Evolutionary conservation across 352 stramenopile species (phyloP).

Genomic region (Phytopythium litorale): DNA sequence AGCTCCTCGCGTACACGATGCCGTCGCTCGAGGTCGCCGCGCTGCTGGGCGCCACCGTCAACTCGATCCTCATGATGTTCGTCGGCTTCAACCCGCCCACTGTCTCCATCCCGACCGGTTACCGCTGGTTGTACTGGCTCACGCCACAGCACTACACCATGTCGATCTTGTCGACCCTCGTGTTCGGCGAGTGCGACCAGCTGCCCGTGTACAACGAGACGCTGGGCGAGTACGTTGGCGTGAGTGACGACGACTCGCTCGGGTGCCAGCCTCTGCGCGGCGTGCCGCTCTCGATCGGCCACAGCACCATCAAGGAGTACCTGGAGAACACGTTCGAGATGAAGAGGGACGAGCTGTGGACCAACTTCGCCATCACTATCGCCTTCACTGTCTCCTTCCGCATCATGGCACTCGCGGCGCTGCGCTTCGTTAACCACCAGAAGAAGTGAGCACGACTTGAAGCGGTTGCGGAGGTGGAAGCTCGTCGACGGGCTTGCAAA

Average conservation of each 20-base stretch:
- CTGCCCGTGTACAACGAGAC: slow-evolving; percentile 21
- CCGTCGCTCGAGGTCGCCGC: slow-evolving; percentile 36
- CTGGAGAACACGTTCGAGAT: slow-evolving; percentile 44
- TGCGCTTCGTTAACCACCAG: slow-evolving; percentile 62
- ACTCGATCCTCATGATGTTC: slow-evolving; percentile 56
- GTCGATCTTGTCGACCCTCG: slow-evolving; percentile 26
- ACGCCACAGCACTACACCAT: slow-evolving; percentile 35
- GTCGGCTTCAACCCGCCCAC: slow-evolving; percentile 44
- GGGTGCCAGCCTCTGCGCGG: slow-evolving; percentile 36
- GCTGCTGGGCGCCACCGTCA: slow-evolving; percentile 37
- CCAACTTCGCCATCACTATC: slow-evolving; percentile 38
- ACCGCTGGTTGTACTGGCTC: slow-evolving; percentile 50
- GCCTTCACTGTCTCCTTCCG: slow-evolving; percentile 47
- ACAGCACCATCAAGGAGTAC: slow-evolving; percentile 54
- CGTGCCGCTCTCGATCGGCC: slow-evolving; percentile 20
- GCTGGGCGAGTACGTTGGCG: slow-evolving; percentile 20
- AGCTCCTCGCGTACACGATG: slow-evolving; percentile 38
- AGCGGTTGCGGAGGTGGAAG: not conserved
- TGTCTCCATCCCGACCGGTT: slow-evolving; percentile 40
- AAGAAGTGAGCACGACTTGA: slow-evolving; percentile 17
- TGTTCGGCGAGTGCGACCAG: slow-evolving; percentile 44
- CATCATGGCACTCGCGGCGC: slow-evolving; percentile 34
- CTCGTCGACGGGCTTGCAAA: not conserved
- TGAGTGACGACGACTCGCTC: slow-evolving; percentile 14
- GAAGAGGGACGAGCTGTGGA: slow-evolving; percentile 51